Evolutionary conservation across 371 early-diverging fungal genomes (phyloP).

Genomic region (Quaeritorhiza haematococci): DNA sequence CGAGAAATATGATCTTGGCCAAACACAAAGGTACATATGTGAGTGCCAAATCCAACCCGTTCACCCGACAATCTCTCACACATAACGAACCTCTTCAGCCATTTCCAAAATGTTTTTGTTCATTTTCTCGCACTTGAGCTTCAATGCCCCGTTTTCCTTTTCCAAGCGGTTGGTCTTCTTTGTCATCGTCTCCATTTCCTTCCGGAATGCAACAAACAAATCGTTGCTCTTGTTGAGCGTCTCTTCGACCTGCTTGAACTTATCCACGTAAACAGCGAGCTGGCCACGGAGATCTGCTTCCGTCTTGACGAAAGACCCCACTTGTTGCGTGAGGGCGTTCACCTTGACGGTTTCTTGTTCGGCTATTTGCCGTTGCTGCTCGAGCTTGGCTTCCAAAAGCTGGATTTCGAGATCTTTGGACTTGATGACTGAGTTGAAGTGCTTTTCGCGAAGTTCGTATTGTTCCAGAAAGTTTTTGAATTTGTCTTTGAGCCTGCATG

Average conservation of each 20-base stretch:
- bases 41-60: no score
- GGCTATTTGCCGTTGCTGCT: slow-evolving; percentile 36
- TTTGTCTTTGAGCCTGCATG: slow-evolving; percentile 45
- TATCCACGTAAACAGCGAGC: slow-evolving; percentile 52
- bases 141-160: slow-evolving; percentile 43
- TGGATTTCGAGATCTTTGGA: slow-evolving; percentile 51
- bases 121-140: slow-evolving; percentile 48
- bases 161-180: slow-evolving; percentile 52
- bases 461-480: slow-evolving; percentile 50
- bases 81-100: slow-evolving; percentile 53
- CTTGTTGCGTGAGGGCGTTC: slow-evolving; percentile 35
- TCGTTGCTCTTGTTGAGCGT: slow-evolving; percentile 59
- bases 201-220: slow-evolving; percentile 51
- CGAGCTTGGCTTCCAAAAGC: slow-evolving; percentile 45
- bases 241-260: slow-evolving; percentile 60
- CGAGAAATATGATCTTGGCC: no score
- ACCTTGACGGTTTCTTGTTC: slow-evolving; percentile 32
- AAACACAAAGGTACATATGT: no score
- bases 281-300: slow-evolving; percentile 54
- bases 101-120: slow-evolving; percentile 51
- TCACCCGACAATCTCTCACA: no score
- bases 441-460: slow-evolving; percentile 53
- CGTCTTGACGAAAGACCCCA: slow-evolving; percentile 40
- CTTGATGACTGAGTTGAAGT: slow-evolving; percentile 48
- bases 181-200: slow-evolving; percentile 62